Conservation (phyloP, 495 filamentous ascomycete species). For the Penicillium roqueforti region DNA sequence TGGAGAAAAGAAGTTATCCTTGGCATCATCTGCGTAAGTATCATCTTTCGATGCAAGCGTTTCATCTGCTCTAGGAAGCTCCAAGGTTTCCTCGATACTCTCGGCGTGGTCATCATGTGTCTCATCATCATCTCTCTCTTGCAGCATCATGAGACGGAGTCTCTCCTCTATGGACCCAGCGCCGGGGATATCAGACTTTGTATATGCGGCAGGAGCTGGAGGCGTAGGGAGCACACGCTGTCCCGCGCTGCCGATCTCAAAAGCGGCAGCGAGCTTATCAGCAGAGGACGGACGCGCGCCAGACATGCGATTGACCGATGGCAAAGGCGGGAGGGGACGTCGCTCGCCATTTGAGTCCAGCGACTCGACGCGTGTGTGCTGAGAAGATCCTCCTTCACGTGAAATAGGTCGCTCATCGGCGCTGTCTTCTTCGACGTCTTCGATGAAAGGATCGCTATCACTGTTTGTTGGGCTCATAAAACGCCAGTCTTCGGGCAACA, state of each 20-base stretch:
- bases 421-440: conserved; percentile 57
- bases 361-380: conserved; percentile 56
- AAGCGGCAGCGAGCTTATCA: conserved; percentile 53
- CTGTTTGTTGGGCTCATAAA: conserved; percentile 65
- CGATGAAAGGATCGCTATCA: conserved; percentile 67
- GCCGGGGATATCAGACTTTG: conserved; percentile 65
- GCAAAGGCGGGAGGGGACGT: conserved; percentile 71
- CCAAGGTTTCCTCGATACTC: neutral
- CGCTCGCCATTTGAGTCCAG: conserved; percentile 67
- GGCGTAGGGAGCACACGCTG: conserved; percentile 63
- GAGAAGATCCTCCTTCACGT: conserved; percentile 26
- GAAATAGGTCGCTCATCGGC: conserved; percentile 44
- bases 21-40: neutral
- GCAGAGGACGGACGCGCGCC: conserved; percentile 42
- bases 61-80: neutral
- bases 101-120: conserved; percentile 31
- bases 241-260: conserved; percentile 57
- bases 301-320: conserved; percentile 43
- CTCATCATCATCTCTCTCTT: conserved; percentile 53
- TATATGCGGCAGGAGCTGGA: conserved; percentile 57
- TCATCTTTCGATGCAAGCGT: neutral
- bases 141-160: conserved; percentile 76
- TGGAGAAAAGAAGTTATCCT: conserved; percentile 37
- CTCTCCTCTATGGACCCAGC: conserved; percentile 79
- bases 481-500: conserved; percentile 92